Evolutionary conservation across 192 early-diverging fungal genomes (phyloP).

Genomic region (Backusella westeae): DNA sequence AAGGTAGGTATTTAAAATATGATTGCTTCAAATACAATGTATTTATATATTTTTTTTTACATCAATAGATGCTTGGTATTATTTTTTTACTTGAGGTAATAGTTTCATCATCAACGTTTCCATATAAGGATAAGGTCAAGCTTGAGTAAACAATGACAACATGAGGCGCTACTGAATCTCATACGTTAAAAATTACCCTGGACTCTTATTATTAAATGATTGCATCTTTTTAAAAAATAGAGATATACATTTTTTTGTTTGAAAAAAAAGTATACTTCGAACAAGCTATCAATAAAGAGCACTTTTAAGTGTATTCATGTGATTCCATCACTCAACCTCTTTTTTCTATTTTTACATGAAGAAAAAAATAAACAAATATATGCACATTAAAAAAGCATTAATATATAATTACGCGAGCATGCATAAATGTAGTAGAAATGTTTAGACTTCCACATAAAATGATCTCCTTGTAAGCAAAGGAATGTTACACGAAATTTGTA

Average conservation of each 20-base stretch:
- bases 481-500: neutral
- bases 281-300: neutral
- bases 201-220: neutral
- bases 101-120: neutral
- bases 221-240: no score
- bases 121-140: neutral
- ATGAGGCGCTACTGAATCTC: neutral
- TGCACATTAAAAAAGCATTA: neutral
- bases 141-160: neutral
- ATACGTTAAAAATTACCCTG: neutral
- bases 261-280: no score
- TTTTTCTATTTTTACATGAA: neutral
- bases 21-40: neutral
- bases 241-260: neutral
- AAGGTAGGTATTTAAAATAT: neutral
- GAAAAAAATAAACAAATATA: neutral
- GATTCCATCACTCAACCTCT: neutral
- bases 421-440: neutral
- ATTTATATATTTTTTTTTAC: neutral
- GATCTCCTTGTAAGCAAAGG: neutral
- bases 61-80: neutral
- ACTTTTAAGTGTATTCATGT: neutral
- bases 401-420: neutral
- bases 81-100: constrained; percentile 1
- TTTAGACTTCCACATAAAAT: neutral